Base-by-base conservation (phyloP, 805 yeast genomes). In the Pichia thaimueangensis region DNA sequence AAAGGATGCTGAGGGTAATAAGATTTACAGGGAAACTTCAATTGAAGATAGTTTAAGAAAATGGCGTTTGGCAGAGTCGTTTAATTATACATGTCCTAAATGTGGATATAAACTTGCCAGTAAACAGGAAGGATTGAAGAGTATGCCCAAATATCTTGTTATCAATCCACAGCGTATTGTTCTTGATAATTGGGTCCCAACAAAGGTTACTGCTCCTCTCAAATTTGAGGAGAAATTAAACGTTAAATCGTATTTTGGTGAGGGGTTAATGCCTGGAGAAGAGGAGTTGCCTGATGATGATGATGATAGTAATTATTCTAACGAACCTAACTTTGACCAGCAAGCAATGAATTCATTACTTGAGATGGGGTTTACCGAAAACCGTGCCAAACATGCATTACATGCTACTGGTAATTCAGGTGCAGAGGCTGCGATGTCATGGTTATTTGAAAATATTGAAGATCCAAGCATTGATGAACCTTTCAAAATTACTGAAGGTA, bases 401-500 rank as follows among this genome's bases (percentile, higher is more conserved):
- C 81, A 70, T 52, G 64, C 74, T 17, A 86, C 95, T 0, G 91
- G 87, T 0, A 88, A 88, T 52, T 50, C 60, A 0, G 65, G 61
- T 34, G 48, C 58, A 0, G 97, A 91, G 49, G 70, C 71, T 6
- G 96, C 97, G 0, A 80, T 85, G 84, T 85, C 86, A 52, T 86
- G 97, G 95, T 58, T 93, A 6, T 82, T 93, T 56, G 83, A 74
- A 17, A 95, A 89, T 56, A 77, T 87, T 81, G 97, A 89, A 20
- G 96, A 86, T 59, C 58, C 80, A 1, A 83, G 76, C 53, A 73
- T 89, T 34, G 94, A 89, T 58, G 77, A 64, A 6, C 82, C 86
- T 1, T 69, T 83, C 20, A 62, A 50, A 2, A 54, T 63, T 2
- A 64, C 68, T 7, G 31, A 36, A 6, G 10, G 30, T 24, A 36